Percentiles rank a stretch among this genome's conserved stretches.
Conservation (phyloP, 305 asterid species). For the Solanum hybrid region DNA sequence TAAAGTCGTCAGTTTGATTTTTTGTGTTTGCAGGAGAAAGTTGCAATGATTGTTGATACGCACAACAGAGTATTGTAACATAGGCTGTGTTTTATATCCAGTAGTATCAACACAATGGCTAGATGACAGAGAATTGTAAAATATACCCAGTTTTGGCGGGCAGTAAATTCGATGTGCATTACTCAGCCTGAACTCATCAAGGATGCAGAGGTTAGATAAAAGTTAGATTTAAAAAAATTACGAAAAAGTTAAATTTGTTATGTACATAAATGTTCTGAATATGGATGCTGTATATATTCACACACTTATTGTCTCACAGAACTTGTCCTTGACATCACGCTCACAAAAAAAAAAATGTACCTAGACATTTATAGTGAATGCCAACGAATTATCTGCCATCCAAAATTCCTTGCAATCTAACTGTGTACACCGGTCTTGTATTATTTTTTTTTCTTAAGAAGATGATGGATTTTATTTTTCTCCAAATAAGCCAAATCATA, state of each 20-base stretch:
- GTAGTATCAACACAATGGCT: constrained; percentile 5
- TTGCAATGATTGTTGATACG: constrained; percentile 46
- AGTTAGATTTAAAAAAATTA: neutral
- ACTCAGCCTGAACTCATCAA: neutral
- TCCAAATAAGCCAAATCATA: neutral
- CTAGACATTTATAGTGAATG: neutral
- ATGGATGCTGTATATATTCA: constrained; percentile 11
- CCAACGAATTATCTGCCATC: neutral
- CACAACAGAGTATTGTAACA: constrained; percentile 23
- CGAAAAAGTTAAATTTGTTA: neutral
- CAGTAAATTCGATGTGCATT: constrained; percentile 2
- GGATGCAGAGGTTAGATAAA: neutral
- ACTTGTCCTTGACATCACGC: neutral
- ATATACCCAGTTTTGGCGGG: constrained; percentile 8
- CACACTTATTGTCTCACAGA: neutral
- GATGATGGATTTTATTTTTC: neutral
- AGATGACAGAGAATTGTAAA: constrained; percentile 2
- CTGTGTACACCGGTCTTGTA: neutral
- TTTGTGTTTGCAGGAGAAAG: constrained; percentile 55
- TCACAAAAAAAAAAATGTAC: neutral
- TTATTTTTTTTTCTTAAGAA: neutral
- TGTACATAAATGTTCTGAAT: constrained; percentile 11
- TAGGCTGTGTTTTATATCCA: neutral
- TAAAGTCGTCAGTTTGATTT: neutral
- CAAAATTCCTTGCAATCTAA: neutral